These are phyloP conservation scores for Coleophoma cylindrospora DNA, from an alignment of 2,329 filamentous ascomycete genomes.

Conservation along the genomic window DNA sequence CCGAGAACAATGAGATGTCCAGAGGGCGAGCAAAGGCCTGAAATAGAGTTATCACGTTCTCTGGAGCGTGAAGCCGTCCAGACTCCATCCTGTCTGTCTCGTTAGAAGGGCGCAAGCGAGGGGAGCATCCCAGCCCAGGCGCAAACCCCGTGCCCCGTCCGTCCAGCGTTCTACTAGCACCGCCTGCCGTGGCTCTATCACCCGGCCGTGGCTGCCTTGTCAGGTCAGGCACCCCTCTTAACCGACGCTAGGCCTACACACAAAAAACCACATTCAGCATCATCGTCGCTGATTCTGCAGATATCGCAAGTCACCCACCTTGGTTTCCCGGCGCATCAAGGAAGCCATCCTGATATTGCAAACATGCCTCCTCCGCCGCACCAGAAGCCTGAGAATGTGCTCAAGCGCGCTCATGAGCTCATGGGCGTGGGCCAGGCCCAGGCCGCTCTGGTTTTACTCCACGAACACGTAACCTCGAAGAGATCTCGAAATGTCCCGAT, in stretches of 20 bases:
- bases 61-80: too few relatives aligned
- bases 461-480: slow-evolving; percentile 99
- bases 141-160: too few relatives aligned
- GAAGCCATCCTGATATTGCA: slow-evolving; percentile 2
- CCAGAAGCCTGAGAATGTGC: slow-evolving; percentile 97
- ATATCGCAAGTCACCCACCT: background rate
- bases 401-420: slow-evolving; percentile 97
- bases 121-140: too few relatives aligned
- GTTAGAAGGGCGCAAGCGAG: too few relatives aligned
- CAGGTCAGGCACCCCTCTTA: too few relatives aligned
- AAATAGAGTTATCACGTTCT: too few relatives aligned
- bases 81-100: too few relatives aligned
- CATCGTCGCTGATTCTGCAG: background rate
- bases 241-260: background rate
- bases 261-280: slow-evolving; percentile 1
- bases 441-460: slow-evolving; percentile 88
- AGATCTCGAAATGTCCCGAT: slow-evolving; percentile 96
- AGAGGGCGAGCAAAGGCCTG: too few relatives aligned
- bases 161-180: too few relatives aligned
- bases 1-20: too few relatives aligned
- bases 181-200: too few relatives aligned
- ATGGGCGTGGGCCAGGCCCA: slow-evolving; percentile 93
- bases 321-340: background rate
- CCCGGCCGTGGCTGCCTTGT: too few relatives aligned
- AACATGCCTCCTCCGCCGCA: slow-evolving; percentile 79